These are phyloP conservation scores for Thelephora terrestris DNA, from an alignment of 1,284 basidiomycete genomes.

Conservation along the genomic window DNA sequence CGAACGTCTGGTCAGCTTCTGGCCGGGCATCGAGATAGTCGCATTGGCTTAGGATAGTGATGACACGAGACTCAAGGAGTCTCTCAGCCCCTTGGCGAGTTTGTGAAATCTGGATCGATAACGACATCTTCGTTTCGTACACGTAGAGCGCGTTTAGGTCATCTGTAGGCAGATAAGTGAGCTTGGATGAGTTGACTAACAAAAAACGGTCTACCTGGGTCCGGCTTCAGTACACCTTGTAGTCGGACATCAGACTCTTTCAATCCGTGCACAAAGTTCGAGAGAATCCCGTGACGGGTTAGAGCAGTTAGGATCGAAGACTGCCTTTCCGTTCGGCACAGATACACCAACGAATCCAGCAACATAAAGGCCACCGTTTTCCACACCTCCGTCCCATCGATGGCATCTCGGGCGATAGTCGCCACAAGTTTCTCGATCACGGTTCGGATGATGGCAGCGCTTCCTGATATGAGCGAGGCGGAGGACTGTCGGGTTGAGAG, in stretches of 20 bases:
- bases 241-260: constrained; percentile 80
- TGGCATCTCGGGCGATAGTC: constrained; percentile 81
- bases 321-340: constrained; percentile 56
- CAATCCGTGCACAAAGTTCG: constrained; percentile 75
- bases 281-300: constrained; percentile 69
- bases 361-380: constrained; percentile 89
- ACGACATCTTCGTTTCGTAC: constrained; percentile 89
- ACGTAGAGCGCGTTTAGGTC: constrained; percentile 90
- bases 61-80: constrained; percentile 70
- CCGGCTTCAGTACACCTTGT: constrained; percentile 75
- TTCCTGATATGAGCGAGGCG: constrained; percentile 46
- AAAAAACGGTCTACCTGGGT: constrained; percentile 55
- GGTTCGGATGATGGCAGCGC: constrained; percentile 51
- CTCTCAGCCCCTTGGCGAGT: constrained; percentile 78
- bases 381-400: constrained; percentile 94
- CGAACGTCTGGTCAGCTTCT: constrained; percentile 71
- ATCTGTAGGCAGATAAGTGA: constrained; percentile 33
- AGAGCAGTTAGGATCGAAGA: constrained; percentile 51
- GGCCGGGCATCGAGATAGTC: constrained; percentile 81
- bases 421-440: constrained; percentile 68
- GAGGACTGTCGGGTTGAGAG: background rate
- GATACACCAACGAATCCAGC: constrained; percentile 65
- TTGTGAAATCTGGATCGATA: constrained; percentile 79
- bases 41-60: constrained; percentile 76
- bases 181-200: background rate